These are phyloP conservation scores for Trapa incisa DNA, from an alignment of 345 rosid genomes.

Conservation along the genomic window DNA sequence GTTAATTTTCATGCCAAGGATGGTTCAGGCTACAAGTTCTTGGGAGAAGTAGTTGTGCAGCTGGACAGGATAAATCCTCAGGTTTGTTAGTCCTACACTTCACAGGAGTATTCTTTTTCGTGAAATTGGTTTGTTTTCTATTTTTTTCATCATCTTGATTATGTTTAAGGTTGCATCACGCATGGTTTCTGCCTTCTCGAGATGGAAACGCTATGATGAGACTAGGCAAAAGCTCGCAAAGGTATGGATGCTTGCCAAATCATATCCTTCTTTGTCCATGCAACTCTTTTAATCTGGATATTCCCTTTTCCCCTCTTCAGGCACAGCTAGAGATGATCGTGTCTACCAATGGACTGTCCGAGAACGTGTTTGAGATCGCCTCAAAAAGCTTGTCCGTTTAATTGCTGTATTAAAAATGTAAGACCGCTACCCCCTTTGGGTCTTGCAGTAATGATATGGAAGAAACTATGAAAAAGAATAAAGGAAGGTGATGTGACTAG, in stretches of 20 bases:
- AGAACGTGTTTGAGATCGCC: slow-evolving; percentile 88
- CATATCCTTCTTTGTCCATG: background rate
- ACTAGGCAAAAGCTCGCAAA: slow-evolving; percentile 72
- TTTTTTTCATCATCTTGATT: background rate
- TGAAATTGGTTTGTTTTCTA: background rate
- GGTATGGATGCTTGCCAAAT: slow-evolving; percentile 21
- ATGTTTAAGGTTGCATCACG: slow-evolving; percentile 73
- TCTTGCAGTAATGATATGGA: background rate
- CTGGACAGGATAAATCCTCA: slow-evolving; percentile 90
- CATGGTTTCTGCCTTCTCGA: slow-evolving; percentile 91
- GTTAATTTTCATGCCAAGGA: slow-evolving; percentile 95
- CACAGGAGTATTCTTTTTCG: background rate
- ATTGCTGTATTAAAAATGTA: slow-evolving; percentile 1
- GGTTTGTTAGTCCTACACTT: slow-evolving; percentile 24
- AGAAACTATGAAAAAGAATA: background rate
- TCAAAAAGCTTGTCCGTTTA: slow-evolving; percentile 81
- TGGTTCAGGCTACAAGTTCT: slow-evolving; percentile 87
- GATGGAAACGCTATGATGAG: slow-evolving; percentile 92
- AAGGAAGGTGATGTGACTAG: background rate
- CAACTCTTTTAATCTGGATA: too few relatives aligned
- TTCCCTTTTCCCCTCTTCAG: slow-evolving; percentile 20
- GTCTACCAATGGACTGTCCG: slow-evolving; percentile 82
- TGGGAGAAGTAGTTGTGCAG: slow-evolving; percentile 82
- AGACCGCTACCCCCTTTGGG: background rate
- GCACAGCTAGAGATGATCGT: slow-evolving; percentile 91